Base-by-base conservation (phyloP, 1,284 basidiomycete species). In the Ganoderma boninense region DNA sequence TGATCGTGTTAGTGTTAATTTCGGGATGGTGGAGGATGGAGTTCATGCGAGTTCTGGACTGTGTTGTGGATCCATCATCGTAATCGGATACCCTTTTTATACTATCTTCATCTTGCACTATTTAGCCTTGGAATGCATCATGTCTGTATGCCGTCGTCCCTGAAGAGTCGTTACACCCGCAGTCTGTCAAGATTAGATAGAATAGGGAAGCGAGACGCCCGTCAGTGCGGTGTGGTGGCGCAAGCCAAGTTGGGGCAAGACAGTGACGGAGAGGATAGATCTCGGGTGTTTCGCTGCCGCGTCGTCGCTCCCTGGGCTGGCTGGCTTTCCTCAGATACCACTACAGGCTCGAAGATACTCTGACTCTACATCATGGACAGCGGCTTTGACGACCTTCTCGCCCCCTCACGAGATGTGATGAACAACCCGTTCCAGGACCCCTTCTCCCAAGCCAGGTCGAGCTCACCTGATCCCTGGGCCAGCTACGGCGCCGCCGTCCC, bases 341-440 rank as follows among this genome's bases (percentile, higher is more conserved):
- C 62, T 23, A 13, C 35, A 11, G 32, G 4, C 23, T 43, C 14
- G 43, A 43, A 10, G n/a, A 38, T 23, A 43, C 23, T 26, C 40
- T 62, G 13, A 26, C 40, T 1, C 13, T n/a, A 11, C 60, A 32
- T 20, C 26, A 80, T 80, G 79, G 79, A 78, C 71, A 56, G 32
- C 43, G 84, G 87, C 76, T 95, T 95, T 80, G 93, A 95, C 82
- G 93, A 95, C 80, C 82, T 95, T 61, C 84, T 95, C 29, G 84
- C 84, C n/a, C 87, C 88, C 65, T 90, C 92, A 40, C 86, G 87
- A 69, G 84, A 82, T 74, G 86, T 84, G 52, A 82, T 93, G 26
- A 90, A 93, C 75, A 95, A 95, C 75, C 93, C 93, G 0, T 95
- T 95, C 73, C 90, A 90, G 63, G 89, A 94, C 76, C 92, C 92